Evolutionary conservation across 768 basidiomycete species (phyloP).

Genomic region (Boletus insuetus): DNA sequence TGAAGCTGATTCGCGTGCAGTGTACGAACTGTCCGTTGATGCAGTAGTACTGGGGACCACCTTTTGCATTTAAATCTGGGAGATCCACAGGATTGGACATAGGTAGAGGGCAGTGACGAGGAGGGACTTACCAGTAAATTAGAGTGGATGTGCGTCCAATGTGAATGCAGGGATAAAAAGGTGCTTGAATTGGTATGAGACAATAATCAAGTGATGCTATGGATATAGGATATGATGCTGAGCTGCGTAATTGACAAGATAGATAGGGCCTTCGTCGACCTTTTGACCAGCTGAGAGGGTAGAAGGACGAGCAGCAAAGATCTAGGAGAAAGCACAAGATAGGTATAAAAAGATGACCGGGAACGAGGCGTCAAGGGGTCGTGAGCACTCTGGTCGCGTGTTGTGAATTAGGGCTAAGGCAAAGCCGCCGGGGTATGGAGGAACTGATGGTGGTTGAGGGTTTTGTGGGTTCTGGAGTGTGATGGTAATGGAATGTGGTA

Average conservation of each 20-base stretch:
- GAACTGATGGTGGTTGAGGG: constrained; percentile 38
- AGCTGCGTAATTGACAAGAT: constrained; percentile 38
- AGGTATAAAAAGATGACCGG: constrained; percentile 51
- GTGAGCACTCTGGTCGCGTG: constrained; percentile 49
- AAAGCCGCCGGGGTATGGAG: constrained; percentile 26
- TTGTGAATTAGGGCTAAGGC: constrained; percentile 32
- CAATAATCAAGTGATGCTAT: constrained; percentile 49
- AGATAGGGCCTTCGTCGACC: constrained; percentile 38
- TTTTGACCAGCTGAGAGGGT: constrained; percentile 34
- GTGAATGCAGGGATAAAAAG: constrained; percentile 49
- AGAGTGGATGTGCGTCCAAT: constrained; percentile 40
- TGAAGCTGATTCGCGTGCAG: constrained; percentile 37
- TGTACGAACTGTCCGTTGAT: constrained; percentile 33
- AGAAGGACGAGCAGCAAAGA: constrained; percentile 38
- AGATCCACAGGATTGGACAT: constrained; percentile 26
- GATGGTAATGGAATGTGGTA: constrained; percentile 51
- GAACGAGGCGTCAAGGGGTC: constrained; percentile 51
- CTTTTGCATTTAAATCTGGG: constrained; percentile 65
- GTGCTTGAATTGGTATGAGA: constrained; percentile 40
- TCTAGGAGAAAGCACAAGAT: constrained; percentile 42
- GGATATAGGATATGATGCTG: constrained; percentile 41
- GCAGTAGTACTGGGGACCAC: constrained; percentile 58
- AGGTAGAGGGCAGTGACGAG: constrained; percentile 7
- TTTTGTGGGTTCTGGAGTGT: constrained; percentile 32
- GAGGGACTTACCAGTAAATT: constrained; percentile 45